Conservation (phyloP, 768 basidiomycete genomes). For the Pleurotus citrinopileatus region DNA sequence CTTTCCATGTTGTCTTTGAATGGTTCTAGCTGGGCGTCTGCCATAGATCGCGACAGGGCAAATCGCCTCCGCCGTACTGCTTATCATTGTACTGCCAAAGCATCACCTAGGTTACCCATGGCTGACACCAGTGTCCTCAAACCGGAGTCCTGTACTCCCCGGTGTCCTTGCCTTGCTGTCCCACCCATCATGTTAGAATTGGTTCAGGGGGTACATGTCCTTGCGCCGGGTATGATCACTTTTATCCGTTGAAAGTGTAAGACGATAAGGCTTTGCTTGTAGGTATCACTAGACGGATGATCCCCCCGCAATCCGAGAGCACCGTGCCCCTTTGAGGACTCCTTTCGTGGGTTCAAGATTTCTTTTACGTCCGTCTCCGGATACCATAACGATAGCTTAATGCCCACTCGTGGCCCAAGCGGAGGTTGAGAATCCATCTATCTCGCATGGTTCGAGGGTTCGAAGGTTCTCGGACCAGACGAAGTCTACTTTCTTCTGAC, state of each 20-base stretch:
- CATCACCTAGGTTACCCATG: background rate
- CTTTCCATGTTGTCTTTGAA: background rate
- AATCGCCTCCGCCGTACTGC: background rate
- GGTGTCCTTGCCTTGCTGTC: background rate
- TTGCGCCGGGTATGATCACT: background rate
- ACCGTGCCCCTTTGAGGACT: background rate
- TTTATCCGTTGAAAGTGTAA: background rate
- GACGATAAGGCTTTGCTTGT: background rate
- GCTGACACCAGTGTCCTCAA: background rate
- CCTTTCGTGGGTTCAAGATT: background rate
- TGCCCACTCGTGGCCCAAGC: background rate
- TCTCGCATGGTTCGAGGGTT: background rate
- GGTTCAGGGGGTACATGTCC: background rate
- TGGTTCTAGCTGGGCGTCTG: background rate
- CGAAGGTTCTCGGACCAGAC: background rate
- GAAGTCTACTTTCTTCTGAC: background rate
- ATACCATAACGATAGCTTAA: background rate
- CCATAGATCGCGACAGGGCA: background rate
- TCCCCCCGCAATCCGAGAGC: background rate
- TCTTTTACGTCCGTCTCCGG: background rate
- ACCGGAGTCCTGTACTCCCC: too few relatives aligned
- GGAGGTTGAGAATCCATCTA: background rate
- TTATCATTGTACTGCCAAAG: too few relatives aligned
- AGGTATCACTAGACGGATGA: background rate
- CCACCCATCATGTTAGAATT: background rate